These are phyloP conservation scores for Westerdykella aurantiaca DNA, from an alignment of 2,329 filamentous ascomycete species.

Conservation along the genomic window DNA sequence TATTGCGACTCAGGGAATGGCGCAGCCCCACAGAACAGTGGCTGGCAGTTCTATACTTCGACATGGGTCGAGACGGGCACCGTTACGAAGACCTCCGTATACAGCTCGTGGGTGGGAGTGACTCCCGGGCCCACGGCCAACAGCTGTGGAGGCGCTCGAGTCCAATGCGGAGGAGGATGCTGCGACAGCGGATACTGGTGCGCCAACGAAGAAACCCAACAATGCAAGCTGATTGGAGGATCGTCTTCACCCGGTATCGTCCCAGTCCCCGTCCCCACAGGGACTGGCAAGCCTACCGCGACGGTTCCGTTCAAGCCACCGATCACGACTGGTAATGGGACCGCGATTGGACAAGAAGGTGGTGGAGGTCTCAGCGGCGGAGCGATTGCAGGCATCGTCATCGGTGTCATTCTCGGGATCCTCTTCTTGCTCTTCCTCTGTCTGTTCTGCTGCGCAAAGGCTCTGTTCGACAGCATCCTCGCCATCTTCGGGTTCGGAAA, in stretches of 20 bases:
- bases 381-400: slow-evolving; percentile 75
- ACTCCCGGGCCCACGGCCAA: slow-evolving; percentile 13
- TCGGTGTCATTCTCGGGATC: slow-evolving; percentile 64
- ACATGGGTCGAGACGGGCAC: slow-evolving; percentile 53
- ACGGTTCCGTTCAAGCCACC: slow-evolving; percentile 48
- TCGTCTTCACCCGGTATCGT: slow-evolving; percentile 42
- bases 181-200: slow-evolving; percentile 67
- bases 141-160: slow-evolving; percentile 49
- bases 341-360: slow-evolving; percentile 21
- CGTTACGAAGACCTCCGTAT: slow-evolving; percentile 50
- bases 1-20: neutral
- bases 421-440: slow-evolving; percentile 63
- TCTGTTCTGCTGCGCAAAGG: slow-evolving; percentile 60
- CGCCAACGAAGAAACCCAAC: slow-evolving; percentile 38
- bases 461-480: slow-evolving; percentile 53
- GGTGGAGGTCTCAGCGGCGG: slow-evolving; percentile 55
- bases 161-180: slow-evolving; percentile 63
- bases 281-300: slow-evolving; percentile 42
- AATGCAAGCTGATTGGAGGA: slow-evolving; percentile 51
- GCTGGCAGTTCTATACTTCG: slow-evolving; percentile 54
- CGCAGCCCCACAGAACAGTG: slow-evolving; percentile 10
- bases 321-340: slow-evolving; percentile 49
- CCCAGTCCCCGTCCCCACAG: slow-evolving; percentile 34
- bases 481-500: slow-evolving; percentile 58
- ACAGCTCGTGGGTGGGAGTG: slow-evolving; percentile 39